Conservation (phyloP, 495 filamentous ascomycete genomes). For the Parmelia sp. region DNA sequence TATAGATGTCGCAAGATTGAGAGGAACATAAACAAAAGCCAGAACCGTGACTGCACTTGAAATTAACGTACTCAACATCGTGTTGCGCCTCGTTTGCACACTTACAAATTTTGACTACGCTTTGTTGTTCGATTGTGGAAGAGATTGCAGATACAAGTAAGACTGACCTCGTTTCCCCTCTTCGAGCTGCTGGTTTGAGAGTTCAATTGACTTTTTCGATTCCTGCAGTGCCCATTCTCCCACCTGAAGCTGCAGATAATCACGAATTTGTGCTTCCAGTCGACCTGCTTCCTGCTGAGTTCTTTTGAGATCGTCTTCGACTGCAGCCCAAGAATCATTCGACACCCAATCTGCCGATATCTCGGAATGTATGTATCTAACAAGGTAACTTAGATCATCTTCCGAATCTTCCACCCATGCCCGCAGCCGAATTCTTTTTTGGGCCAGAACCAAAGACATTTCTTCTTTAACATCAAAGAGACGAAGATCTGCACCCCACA, state of each 20-base stretch:
- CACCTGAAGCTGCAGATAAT: background rate
- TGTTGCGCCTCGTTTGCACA: background rate
- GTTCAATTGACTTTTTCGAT: constrained; percentile 10
- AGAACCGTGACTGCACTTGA: constrained; percentile 16
- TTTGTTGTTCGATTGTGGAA: background rate
- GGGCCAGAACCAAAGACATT: too few relatives aligned
- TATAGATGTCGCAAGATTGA: constrained; percentile 19
- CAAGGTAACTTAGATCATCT: background rate
- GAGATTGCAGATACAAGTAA: background rate
- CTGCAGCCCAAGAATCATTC: background rate
- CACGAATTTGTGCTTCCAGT: constrained; percentile 1
- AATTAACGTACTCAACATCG: background rate
- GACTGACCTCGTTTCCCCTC: constrained; percentile 11
- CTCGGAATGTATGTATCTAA: background rate
- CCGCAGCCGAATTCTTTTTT: background rate
- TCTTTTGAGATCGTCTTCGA: background rate
- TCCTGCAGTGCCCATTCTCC: background rate
- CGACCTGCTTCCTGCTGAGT: background rate
- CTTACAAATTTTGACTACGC: constrained; percentile 9
- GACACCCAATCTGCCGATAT: background rate
- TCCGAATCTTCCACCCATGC: background rate
- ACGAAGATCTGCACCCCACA: too few relatives aligned
- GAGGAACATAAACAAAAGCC: constrained; percentile 19
- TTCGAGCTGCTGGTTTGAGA: constrained; percentile 5
- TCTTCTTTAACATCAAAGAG: too few relatives aligned